These are phyloP conservation scores for Mortierella claussenii DNA, from an alignment of 192 early-diverging fungal species.

Conservation along the genomic window DNA sequence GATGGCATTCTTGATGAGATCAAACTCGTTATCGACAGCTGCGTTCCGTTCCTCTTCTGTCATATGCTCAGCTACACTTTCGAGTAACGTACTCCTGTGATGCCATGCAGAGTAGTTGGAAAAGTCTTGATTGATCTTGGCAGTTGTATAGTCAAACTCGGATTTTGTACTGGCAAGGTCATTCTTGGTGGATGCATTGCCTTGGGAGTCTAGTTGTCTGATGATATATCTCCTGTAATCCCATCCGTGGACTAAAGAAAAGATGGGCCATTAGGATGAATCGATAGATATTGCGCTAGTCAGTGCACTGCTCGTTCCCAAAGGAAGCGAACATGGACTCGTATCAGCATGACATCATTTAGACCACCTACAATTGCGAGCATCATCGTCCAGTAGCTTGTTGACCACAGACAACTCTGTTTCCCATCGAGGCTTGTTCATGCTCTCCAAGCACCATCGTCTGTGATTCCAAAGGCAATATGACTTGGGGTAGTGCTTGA, in stretches of 20 bases:
- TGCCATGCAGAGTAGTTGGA: conserved; percentile 99
- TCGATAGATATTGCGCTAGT: neutral
- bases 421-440: conserved; percentile 83
- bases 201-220: conserved; percentile 45
- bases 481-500: conserved; percentile 88
- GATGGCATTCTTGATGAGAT: conserved; percentile 87
- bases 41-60: conserved; percentile 54
- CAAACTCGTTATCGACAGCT: conserved; percentile 71
- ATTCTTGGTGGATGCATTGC: conserved; percentile 41
- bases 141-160: conserved; percentile 91
- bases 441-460: conserved; percentile 84
- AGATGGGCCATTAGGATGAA: neutral
- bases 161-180: conserved; percentile 48
- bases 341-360: conserved; percentile 37
- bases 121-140: conserved; percentile 92
- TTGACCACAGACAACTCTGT: conserved; percentile 80
- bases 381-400: conserved; percentile 86
- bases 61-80: conserved; percentile 57
- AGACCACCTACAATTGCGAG: conserved; percentile 84
- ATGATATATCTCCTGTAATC: conserved; percentile 94
- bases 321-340: neutral
- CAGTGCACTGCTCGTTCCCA: no score
- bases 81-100: conserved; percentile 87
- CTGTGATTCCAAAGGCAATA: conserved; percentile 99
- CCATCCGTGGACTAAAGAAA: conserved; percentile 90